Evolutionary conservation across 495 filamentous ascomycete genomes (phyloP), one percentile per base, ranked within the genome.

Genomic region (Aspergillus haitiensis): DNA sequence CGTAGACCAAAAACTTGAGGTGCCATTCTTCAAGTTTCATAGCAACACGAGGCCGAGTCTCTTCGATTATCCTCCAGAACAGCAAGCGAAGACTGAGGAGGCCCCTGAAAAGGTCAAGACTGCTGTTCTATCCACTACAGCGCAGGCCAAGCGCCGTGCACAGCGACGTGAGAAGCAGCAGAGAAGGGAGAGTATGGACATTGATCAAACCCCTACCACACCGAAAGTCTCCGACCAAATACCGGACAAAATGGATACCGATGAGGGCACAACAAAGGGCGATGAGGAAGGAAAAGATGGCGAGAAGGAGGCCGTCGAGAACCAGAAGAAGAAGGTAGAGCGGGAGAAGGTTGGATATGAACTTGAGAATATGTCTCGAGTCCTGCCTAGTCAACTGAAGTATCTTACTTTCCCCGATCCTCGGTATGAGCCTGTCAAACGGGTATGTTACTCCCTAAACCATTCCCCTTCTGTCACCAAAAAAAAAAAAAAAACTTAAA

Each of bases 311-410:
- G 63, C 73, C 8, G 72, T 69, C 0, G 84, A 84, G 53, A 68
- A 72, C 12, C 72, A 78, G 60, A 89, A 86, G 79, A 96, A 93
- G 84, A 96, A 91, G 80, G 78, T 81, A 7, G 95, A 98, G 76
- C 96, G 94, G 76, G 94, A 98, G 75, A 97, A 95, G 81, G 85
- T 95, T 48, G 94, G 95, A 50, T 98, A 94, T 69, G 91, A 95
- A 61, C 78, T 98, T 55, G 91, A 96, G 68, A 99, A 99, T 78
- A 92, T 99, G 92, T 93, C 90, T 35, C 82, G 95, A 56, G 93
- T 98, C 34, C 82, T 99, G 18, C 95, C 93, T 1, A 88, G 85
- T 55, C 95, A 99, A 78, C 82, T 97, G 66, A 96, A 93, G 75
- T 97, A 91, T 70, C 92, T 98, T 69, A 95, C 84, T 69, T 96